Base-by-base conservation (phyloP, 805 yeast genomes). In the Hanseniaspora vineae region DNA sequence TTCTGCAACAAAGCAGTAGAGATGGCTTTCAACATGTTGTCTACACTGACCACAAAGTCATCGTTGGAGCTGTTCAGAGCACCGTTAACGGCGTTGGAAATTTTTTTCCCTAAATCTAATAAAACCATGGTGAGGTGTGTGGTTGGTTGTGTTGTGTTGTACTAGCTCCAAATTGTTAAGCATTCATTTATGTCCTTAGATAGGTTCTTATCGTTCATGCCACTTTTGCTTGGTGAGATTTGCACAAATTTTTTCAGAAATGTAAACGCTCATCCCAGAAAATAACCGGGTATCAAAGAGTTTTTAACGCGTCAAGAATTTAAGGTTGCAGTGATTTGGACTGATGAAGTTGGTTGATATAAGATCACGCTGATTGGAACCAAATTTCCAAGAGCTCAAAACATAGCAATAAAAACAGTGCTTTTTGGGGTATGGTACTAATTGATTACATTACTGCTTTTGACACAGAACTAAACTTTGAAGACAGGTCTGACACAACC, bases 1-100 rank as follows among this genome's bases (percentile, higher is more conserved):
- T 92, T 75, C 65, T 89, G 96, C 49, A 92, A 70, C 49, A 90
- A 73, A 0, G 98, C 98, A 50, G 84, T 81, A 50, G 94, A 85
- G 46, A 90, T 81, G 57, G 84, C 95, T 62, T 90, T 90, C 56
- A 92, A 68, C 81, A 89, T 77, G 32, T 62, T 62, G 57, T 81
- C 86, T 46, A 84, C 73, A 13, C 81, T 81, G 31, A 70, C 63
- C 35, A 66, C 68, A 53, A 73, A 73, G 49, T 80, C 85, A 51
- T 76, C 81, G 39, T 77, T 71, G 15, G 71, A 75, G 45, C 64
- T 67, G 8, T 85, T 68, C 35, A 84, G 69, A 42, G 83, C 78
- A 50, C 75, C 77, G 42, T 79, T 69, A 46, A 84, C 81, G 17
- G 92, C 94, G 57, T 71, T 71, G 65, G 83, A 83, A 62, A 84